Conservation (phyloP, 108 stramenopile genomes). For the Skeletonema potamos region DNA sequence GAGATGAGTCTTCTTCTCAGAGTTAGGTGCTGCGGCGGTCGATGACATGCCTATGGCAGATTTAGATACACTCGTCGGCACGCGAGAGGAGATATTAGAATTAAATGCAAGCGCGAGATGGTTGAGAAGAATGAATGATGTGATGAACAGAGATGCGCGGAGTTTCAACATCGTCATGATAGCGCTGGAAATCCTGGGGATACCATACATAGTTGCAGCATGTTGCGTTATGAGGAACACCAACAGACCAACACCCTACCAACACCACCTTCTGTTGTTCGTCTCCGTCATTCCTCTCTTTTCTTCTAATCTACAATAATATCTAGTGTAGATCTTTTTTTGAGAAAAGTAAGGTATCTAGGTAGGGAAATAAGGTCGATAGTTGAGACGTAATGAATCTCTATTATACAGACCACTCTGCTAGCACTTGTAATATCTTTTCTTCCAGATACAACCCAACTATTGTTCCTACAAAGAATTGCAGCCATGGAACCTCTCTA, state of each 20-base stretch:
- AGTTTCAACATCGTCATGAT: background rate
- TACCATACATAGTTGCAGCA: no score
- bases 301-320: no score
- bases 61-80: background rate
- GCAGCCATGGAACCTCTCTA: slow-evolving; percentile 45
- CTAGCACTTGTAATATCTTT: slow-evolving; percentile 12
- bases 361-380: no score
- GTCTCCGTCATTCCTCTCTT: no score
- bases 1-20: slow-evolving; percentile 16
- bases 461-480: slow-evolving; percentile 12
- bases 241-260: no score
- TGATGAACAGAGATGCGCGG: background rate
- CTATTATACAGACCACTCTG: slow-evolving; percentile 13
- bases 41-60: background rate
- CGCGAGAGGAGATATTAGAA: background rate
- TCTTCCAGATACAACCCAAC: slow-evolving; percentile 11
- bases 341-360: no score
- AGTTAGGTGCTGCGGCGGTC: slow-evolving; percentile 2
- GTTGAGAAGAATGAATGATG: background rate
- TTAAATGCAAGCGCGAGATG: background rate
- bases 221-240: no score
- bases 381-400: no score
- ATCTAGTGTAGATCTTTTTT: no score
- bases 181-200: no score
- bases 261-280: no score